Evolutionary conservation across 2,329 filamentous ascomycete genomes (phyloP).

Genomic region (Cercospora sp.): DNA sequence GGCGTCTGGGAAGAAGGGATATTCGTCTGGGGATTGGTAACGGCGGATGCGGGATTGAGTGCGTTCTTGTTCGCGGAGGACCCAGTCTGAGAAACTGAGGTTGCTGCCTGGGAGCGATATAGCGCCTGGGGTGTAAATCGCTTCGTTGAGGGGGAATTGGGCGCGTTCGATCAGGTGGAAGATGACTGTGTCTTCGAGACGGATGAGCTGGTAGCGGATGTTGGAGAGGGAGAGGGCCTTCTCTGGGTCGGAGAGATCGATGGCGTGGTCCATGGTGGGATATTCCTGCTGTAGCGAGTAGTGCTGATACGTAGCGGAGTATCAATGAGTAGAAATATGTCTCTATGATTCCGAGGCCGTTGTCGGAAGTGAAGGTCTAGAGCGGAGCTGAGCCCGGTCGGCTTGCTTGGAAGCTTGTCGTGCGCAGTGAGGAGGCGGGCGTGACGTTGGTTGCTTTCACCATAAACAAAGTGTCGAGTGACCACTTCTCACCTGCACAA

Average conservation of each 20-base stretch:
- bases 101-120: conserved; percentile 71
- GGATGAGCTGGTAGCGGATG: conserved; percentile 79
- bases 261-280: conserved; percentile 75
- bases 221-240: conserved; percentile 86
- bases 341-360: background rate
- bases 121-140: conserved; percentile 81
- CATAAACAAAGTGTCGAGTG: conserved; percentile 12
- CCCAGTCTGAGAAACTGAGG: conserved; percentile 90
- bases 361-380: background rate
- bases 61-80: conserved; percentile 84
- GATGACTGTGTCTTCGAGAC: conserved; percentile 95
- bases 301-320: background rate
- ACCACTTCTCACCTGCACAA: background rate
- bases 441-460: conserved; percentile 4
- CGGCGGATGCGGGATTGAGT: conserved; percentile 91
- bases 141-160: conserved; percentile 91
- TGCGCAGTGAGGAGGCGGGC: background rate
- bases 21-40: conserved; percentile 94
- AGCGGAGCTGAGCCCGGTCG: background rate
- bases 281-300: background rate
- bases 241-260: conserved; percentile 81
- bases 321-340: background rate
- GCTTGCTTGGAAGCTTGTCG: background rate
- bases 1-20: conserved; percentile 88
- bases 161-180: conserved; percentile 96